Evolutionary conservation across 495 filamentous ascomycete genomes (phyloP).

Genomic region (Neurospora pannonica): DNA sequence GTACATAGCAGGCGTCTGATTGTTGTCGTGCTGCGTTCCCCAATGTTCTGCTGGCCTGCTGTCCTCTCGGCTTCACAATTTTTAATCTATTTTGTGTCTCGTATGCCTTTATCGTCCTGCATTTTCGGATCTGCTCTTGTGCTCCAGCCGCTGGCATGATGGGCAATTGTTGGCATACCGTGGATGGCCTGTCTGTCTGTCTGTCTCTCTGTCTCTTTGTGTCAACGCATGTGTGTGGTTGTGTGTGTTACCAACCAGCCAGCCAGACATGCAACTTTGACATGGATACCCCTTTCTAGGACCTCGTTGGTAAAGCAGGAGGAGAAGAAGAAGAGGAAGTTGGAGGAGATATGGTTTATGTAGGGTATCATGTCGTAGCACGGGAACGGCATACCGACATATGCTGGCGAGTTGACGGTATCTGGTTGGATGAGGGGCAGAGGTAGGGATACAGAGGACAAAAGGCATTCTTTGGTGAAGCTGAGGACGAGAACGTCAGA

Average conservation of each 20-base stretch:
- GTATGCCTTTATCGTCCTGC: conserved; percentile 1
- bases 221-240: neutral
- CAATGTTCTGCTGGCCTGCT: neutral
- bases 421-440: neutral
- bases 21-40: neutral
- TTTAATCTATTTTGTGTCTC: conserved; percentile 1
- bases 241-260: neutral
- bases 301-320: neutral
- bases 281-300: neutral
- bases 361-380: neutral
- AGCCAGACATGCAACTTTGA: neutral
- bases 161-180: neutral
- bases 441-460: neutral
- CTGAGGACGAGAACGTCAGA: neutral
- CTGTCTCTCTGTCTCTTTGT: neutral
- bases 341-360: neutral
- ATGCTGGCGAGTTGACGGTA: neutral
- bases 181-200: neutral
- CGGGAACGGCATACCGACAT: neutral
- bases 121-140: neutral
- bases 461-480: neutral
- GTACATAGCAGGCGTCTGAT: neutral
- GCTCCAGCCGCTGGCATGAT: neutral
- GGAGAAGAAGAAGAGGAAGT: neutral
- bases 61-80: neutral